Conservation (phyloP, 2,329 filamentous ascomycete species). For the Ascochyta clinopodiicola region DNA sequence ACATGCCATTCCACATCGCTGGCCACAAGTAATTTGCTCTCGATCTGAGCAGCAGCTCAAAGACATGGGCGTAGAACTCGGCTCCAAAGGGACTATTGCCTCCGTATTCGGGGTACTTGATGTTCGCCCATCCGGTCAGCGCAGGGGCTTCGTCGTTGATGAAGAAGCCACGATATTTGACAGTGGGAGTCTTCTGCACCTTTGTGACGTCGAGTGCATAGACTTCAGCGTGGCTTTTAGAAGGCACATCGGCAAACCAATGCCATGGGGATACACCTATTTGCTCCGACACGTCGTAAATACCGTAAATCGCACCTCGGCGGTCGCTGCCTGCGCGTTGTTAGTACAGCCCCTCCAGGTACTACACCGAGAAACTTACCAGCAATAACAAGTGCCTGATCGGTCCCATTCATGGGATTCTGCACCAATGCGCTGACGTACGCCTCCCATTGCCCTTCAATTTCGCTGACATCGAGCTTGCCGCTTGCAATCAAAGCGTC, state of each 20-base stretch:
- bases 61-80: constrained; percentile 73
- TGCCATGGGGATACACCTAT: constrained; percentile 76
- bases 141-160: constrained; percentile 74
- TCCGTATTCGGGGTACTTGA: constrained; percentile 57
- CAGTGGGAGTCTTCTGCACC: constrained; percentile 64
- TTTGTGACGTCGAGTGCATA: constrained; percentile 63
- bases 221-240: constrained; percentile 59
- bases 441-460: constrained; percentile 72
- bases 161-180: constrained; percentile 74
- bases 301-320: constrained; percentile 71
- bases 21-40: constrained; percentile 80
- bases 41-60: constrained; percentile 73
- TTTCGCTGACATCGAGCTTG: constrained; percentile 63
- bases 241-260: constrained; percentile 70
- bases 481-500: constrained; percentile 62
- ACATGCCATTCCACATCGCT: constrained; percentile 73
- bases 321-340: constrained; percentile 60
- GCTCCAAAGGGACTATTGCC: constrained; percentile 57
- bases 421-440: constrained; percentile 67
- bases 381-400: constrained; percentile 69
- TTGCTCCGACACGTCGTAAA: constrained; percentile 75
- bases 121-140: constrained; percentile 69
- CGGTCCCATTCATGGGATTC: constrained; percentile 62
- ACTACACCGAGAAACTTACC: constrained; percentile 42
- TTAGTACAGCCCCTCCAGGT: constrained; percentile 11